phyloP scores from a whole-genome alignment of 768 basidiomycete species.

The Hygrophorus pudorinus region DNA sequence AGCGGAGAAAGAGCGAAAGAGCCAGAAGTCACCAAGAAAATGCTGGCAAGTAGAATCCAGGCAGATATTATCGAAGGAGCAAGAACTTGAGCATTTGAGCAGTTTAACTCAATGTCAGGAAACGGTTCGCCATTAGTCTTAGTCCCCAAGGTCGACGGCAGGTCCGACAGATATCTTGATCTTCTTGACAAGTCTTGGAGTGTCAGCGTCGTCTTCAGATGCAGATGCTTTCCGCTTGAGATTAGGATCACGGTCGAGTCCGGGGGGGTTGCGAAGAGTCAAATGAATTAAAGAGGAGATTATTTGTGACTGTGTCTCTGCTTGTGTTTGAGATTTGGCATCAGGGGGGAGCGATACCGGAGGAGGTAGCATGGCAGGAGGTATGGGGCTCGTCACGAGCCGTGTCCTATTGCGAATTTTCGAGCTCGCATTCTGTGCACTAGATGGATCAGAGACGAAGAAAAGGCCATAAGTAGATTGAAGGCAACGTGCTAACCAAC shows the following conservation, averaged over 20 bases:
- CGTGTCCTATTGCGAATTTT: conserved; percentile 6
- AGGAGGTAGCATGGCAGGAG: background rate
- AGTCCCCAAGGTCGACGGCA: conserved; percentile 71
- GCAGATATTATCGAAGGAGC: no score
- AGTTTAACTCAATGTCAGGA: background rate
- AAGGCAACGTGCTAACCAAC: conserved; percentile 40
- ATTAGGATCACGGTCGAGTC: background rate
- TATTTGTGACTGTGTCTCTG: conserved; percentile 23
- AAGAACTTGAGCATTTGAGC: background rate
- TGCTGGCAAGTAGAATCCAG: no score
- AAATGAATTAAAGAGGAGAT: conserved; percentile 8
- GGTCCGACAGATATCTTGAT: conserved; percentile 62
- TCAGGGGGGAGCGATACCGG: conserved; percentile 3
- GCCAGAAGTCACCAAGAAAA: no score
- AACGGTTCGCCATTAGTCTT: conserved; percentile 2
- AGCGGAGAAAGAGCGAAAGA: no score
- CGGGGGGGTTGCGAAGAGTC: background rate
- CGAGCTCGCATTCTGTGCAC: conserved; percentile 8
- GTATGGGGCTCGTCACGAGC: conserved; percentile 5
- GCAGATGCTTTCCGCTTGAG: conserved; percentile 15
- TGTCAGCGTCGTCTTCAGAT: conserved; percentile 24
- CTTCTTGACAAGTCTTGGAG: conserved; percentile 39
- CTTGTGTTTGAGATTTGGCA: conserved; percentile 28
- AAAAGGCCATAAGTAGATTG: background rate
- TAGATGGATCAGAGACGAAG: conserved; percentile 5